Base-by-base conservation (phyloP, 202 grass and related monocot genomes). In the Panicum hallii region DNA sequence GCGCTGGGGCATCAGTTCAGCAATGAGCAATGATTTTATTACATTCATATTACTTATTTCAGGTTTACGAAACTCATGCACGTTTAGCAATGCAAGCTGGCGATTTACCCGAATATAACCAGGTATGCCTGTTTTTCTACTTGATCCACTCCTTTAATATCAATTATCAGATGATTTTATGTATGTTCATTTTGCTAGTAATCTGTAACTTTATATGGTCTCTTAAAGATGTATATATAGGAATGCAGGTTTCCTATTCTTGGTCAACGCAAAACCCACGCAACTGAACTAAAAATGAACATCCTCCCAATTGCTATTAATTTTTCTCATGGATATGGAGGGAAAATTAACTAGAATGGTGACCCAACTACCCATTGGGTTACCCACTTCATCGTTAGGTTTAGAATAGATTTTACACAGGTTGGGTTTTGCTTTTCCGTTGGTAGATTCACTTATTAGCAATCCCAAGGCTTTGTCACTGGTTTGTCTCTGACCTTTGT, bases 61-160 rank as follows among this genome's bases (percentile, higher is more conserved):
- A 98, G 95, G 95, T 98, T 54, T 98, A 98, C 19, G 95, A 98
- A 88, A 95, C 93, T 79, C 95, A 98, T 95, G 95, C 93, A 9
- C 85, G 95, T 79, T 88, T 98, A 76, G 90, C 95, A 67, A 52
- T 98, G 61, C 93, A 95, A 88, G 91, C 87, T 63, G 95, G 95
- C 0, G 95, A 98, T 85, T 84, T 98, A 66, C 78, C 85, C 26
- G 95, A 98, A 87, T 98, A 81, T 95, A 98, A 98, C 79, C 95
- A 98, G 95, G 95, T 98, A 9, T 56, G 50, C 19, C 76, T 54
- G 46, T 85, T 19, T 88, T 28, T 78, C 60, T 63, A 56, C 64
- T 62, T 60, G 20, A 57, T 78, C 65, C 0, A 9, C 6, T 61
- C 56, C 72, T n/a, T 6, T 82, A 72, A 73, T 52, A 82, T 44